Evolutionary conservation across 2,329 filamentous ascomycete genomes (phyloP), one percentile per base, ranked within the genome.

Genomic region (Diaporthe citrichinensis): DNA sequence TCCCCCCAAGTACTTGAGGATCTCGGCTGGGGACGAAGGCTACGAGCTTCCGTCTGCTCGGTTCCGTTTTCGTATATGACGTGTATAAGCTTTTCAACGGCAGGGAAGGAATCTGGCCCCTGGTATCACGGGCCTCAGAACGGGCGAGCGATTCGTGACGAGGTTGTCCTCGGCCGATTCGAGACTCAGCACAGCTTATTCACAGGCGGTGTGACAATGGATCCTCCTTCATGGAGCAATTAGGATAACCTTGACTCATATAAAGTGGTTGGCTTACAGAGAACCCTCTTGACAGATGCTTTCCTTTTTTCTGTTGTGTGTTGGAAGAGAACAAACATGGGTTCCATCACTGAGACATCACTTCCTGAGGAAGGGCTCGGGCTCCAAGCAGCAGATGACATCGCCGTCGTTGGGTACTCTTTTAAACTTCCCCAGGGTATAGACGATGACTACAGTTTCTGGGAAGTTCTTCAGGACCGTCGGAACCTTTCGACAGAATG

Each of bases 341-440:
- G 44, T 31, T 67, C 44, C 46, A n/a, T 23, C 15, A 15, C 41
- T n/a, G 61, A 67, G 44, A 15, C 28, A 23, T 17, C 41, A 49
- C 28, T 67, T 28, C 61, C 41, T 44, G 44, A 49, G 44, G 61
- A 28, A n/a, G 61, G 20, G 44, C 44, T 67, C 28, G 41, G 20
- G 20, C 44, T 34, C 41, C 28, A 67, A 67, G 28, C 61, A 25
- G 31, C 25, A 46, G 61, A 67, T 49, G 44, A 67, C 23, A 67
- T 68, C 46, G 85, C 84, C 28, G 77, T 86, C 15, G 78, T 86
- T 12, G 85, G 85, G 5, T 81, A 82, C 49, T 82, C 84, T 20
- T 83, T 84, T 65, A 84, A 83, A 72, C 80, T 86, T 1, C 85
- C 85, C 2, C 82, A 84, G 44, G 82, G 79, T 49, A 78, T 80